A percentile compares a stretch with the other conserved stretches of the same genome.
These are phyloP conservation scores for Coemansia sp. DNA, from an alignment of 192 early-diverging fungal species.

Conservation along the genomic window DNA sequence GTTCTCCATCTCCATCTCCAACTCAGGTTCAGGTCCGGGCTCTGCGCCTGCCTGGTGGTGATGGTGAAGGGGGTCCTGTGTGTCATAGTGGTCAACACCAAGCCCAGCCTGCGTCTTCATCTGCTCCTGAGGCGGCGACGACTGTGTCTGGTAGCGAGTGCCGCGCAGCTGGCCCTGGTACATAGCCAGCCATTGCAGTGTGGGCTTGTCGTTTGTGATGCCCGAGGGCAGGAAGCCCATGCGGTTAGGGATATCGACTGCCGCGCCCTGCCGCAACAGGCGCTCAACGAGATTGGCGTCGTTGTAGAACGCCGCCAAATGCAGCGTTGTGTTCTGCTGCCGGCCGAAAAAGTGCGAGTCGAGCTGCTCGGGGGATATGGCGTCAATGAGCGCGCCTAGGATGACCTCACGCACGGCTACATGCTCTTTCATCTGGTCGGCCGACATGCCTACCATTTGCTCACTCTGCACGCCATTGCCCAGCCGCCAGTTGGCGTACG, in stretches of 20 bases:
- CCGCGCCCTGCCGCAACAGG: constrained; percentile 48
- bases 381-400: constrained; percentile 49
- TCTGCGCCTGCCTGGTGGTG: constrained; percentile 5
- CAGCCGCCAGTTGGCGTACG: constrained; percentile 50
- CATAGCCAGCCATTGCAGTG: constrained; percentile 46
- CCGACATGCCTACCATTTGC: constrained; percentile 43
- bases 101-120: constrained; percentile 4
- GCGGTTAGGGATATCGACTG: constrained; percentile 44
- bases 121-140: constrained; percentile 9
- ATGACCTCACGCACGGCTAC: constrained; percentile 50
- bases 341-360: constrained; percentile 52
- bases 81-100: constrained; percentile 6
- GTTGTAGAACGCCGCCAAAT: constrained; percentile 53
- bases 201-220: constrained; percentile 50
- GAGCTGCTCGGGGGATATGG: constrained; percentile 47
- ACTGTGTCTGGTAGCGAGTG: constrained; percentile 22
- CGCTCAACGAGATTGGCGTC: constrained; percentile 50
- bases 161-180: constrained; percentile 48
- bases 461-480: constrained; percentile 42
- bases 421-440: constrained; percentile 48
- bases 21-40: not conserved
- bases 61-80: no score
- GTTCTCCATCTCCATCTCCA: constrained; percentile 24
- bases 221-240: constrained; percentile 45
- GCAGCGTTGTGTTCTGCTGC: constrained; percentile 50